Evolutionary conservation across 352 stramenopile species (phyloP), one percentile per base, ranked within the genome.

Genomic region (Globisporangium cystogenes): DNA sequence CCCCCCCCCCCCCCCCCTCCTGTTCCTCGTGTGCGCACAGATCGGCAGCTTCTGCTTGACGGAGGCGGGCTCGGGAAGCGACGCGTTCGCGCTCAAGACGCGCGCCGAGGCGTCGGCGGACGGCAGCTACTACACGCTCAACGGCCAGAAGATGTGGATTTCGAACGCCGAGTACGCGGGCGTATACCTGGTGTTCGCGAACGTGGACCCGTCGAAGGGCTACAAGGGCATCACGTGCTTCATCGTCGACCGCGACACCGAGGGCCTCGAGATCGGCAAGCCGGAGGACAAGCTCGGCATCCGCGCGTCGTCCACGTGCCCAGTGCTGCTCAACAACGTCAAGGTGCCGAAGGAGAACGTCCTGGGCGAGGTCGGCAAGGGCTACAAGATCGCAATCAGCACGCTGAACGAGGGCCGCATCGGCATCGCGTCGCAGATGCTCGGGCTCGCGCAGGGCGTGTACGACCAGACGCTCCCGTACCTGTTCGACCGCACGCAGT

Each of bases 211-310:
- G 45, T 89, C 83, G 3, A 77, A 92, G 64, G 94, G 94, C 11
- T 98, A 99, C 84, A 98, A 97, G 72, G 96, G 96, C 39, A 99
- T 99, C 59, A 99, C 96, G 57, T 98, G 92, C 51, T 99, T 99
- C 67, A 96, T 99, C 63, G 94, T 99, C 5, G 94, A 98, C 70
- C 84, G 94, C 24, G 88, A 93, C 27, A 83, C 78, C 18, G 86
- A 97, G 52, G 92, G 95, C 23, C 69, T 99, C 29, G 80, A 90
- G 62, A 92, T 98, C 29, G 96, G 96, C 21, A 94, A 91, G 48
- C 86, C 93, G 0, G 96, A 99, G 68, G 91, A 98, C 61, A 99
- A 99, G 68, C 67, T 99, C 18, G 96, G 96, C 23, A 94, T 99
- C 46, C 80, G 91, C 27, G 96, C 95, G 26, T 98, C 93, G 23